Evolutionary conservation across 495 filamentous ascomycete species (phyloP), one percentile per base, ranked within the genome.

Genomic region (Penicillium pancosmium): DNA sequence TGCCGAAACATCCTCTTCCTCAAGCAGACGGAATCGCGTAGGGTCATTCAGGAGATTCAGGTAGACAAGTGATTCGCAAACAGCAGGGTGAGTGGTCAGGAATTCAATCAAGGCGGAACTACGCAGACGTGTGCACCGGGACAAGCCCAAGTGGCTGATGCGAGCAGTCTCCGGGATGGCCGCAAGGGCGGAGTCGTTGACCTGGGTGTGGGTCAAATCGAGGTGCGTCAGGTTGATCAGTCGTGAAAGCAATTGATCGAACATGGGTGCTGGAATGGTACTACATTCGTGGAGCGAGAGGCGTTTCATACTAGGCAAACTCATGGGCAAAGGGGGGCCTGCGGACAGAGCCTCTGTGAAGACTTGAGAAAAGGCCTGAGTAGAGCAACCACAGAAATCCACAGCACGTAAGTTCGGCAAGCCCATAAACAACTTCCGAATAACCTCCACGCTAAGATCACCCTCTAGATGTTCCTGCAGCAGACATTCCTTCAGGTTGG

Each of bases 401-500:
- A 94, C 61, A 1, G 86, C 90, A 63, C 82, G 75, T 33, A 96
- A 66, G 52, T 86, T 86, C 5, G 86, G 84, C 16, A 94, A 74
- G 8, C 76, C 81, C 48, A 82, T 84, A 55, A 91, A 87, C 33
- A 96, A 68, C 73, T 91, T 91, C 54, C 77, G 78, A 55, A 96
- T 73, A 33, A 96, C 86, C 18, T 82, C 79, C 19, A 76, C 78
- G 63, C 85, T 82, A 33, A 96, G 72, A 60, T 96, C 91, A 41
- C 90, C 86, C 67, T 93, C 91, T 51, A 96, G 72, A 60, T 93
- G 88, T 71, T 96, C 91, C 73, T 93, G 91, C 34, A 87, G 83
- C 55, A 94, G 73, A 62, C 92, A 91, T 74, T 96, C 91, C 69
- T 86, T 85, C 34, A 96, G 80, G 62, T 89, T 85, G 4, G 91